Evolutionary conservation across 1,139 yeast species (phyloP), one percentile per base, ranked within the genome.

Genomic region (Eremothecium coryli): DNA sequence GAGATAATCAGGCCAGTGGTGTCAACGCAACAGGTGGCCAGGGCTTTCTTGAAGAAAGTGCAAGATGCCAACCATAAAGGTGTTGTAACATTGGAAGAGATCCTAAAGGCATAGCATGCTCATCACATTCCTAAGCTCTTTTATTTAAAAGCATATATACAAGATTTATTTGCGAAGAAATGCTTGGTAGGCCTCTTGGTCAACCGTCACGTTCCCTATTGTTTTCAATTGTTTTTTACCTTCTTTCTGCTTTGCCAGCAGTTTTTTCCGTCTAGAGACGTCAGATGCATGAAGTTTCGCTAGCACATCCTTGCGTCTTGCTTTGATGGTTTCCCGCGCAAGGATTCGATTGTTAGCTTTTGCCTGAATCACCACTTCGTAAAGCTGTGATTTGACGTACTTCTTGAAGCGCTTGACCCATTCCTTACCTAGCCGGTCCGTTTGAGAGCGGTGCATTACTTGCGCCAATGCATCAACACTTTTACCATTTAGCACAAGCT

Each of bases 211-310:
- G 40, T 74, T 73, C 12, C 97, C 97, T 11, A 77, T 68, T 8
- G 82, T 68, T 62, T 81, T 80, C 80, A 90, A 69, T 40, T 71
- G 73, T 60, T 81, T 84, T 62, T 90, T 90, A 29, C 98, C 98
- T 52, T 84, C 95, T 58, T 88, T 90, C 52, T 90, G 98, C 50
- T 84, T 80, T 40, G 72, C 85, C 38, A 90, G 65, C 46, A 90
- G 69, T 60, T 90, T 90, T 66, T 86, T 86, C 45, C 95, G 70
- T 60, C 98, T 70, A 1, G 94, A 74, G 23, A 88, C 73, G 64
- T 90, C 98, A 12, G 95, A 82, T 0, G 98, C 98, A 59, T 90
- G 97, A 43, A 90, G 65, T 50, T 74, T 80, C 33, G 93, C 94
- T 36, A 93, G 67, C 13, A 90, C 98, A 58, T 90, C 98, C 59